Base-by-base conservation (phyloP, 352 stramenopile species). In the Plasmopara viticola region DNA sequence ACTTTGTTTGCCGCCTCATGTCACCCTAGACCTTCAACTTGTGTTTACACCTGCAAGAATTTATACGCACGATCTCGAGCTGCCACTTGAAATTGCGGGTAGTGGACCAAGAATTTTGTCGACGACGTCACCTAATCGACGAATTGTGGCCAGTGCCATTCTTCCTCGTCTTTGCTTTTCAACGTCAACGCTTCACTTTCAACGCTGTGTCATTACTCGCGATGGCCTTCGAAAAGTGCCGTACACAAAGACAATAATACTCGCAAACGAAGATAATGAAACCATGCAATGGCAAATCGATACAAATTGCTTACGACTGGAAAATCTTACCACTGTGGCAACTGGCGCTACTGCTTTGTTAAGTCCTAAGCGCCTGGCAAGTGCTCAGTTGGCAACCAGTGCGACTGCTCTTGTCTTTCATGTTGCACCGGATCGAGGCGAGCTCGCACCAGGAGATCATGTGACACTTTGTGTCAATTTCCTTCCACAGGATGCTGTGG, bases 391-490 rank as follows among this genome's bases (percentile, higher is more conserved):
- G 3, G 66, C 50, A 6, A 71, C 34, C 20, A 79, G 60, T 10
- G 64, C 72, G 1, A 66, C 65, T 0, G 59, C 73, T 1, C 51
- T 76, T 14, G 78, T 92, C 9, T 97, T 96, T 44, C 81, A 87
- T 50, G 58, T 97, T 6, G 78, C 84, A 9, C 87, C 89, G 0
- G 80, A 87, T 14, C 64, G 56, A 39, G 90, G 86, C 0, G 79
- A 95, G 30, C 66, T 97, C 6, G 83, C 77, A 9, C 70, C 78
- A 9, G 75, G 76, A 0, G 90, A 96, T 56, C 71, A 85, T 8
- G 66, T 81, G 13, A 82, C 73, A 33, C 62, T 97, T 6, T 81
- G 82, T 9, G 72, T 95, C 40, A 96, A 82, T 29, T 97, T 97
- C 41, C 58, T 90, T 13, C 90, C 90, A 0, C 44, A 87, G 6